phyloP scores from a whole-genome alignment of 2,329 filamentous ascomycete species.

The Delphinella strobiligena region DNA sequence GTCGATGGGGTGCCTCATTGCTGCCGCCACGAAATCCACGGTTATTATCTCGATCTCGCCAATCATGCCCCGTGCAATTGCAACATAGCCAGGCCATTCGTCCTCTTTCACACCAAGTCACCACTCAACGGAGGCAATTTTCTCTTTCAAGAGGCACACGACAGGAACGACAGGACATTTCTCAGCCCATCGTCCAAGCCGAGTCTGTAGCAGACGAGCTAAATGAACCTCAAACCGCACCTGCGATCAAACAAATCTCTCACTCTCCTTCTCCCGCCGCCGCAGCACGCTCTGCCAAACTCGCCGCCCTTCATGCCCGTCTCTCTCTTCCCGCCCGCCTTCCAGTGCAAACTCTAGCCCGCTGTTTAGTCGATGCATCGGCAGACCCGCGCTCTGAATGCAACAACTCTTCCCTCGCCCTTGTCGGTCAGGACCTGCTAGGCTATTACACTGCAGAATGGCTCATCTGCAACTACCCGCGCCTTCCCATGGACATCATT shows the following conservation, averaged over 20 bases:
- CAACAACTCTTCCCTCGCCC: constrained; percentile 78
- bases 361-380: constrained; percentile 73
- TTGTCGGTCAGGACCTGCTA: constrained; percentile 71
- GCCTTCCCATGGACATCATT: constrained; percentile 76
- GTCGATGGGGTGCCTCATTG: constrained; percentile 50
- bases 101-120: too few relatives aligned
- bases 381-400: constrained; percentile 69
- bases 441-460: constrained; percentile 83
- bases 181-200: neutral
- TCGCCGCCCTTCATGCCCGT: constrained; percentile 83
- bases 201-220: too few relatives aligned
- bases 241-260: too few relatives aligned
- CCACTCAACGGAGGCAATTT: neutral
- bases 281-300: constrained; percentile 59
- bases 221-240: too few relatives aligned
- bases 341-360: constrained; percentile 73
- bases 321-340: constrained; percentile 70
- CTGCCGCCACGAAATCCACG: constrained; percentile 39
- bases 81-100: too few relatives aligned
- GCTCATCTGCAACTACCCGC: constrained; percentile 79
- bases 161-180: neutral
- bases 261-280: neutral
- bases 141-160: neutral
- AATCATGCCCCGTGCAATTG: neutral
- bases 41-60: constrained; percentile 20